A percentile compares a stretch with the other conserved stretches of the same genome.
phyloP scores from a whole-genome alignment of 805 yeast species.

The Nematodospora valgi region DNA sequence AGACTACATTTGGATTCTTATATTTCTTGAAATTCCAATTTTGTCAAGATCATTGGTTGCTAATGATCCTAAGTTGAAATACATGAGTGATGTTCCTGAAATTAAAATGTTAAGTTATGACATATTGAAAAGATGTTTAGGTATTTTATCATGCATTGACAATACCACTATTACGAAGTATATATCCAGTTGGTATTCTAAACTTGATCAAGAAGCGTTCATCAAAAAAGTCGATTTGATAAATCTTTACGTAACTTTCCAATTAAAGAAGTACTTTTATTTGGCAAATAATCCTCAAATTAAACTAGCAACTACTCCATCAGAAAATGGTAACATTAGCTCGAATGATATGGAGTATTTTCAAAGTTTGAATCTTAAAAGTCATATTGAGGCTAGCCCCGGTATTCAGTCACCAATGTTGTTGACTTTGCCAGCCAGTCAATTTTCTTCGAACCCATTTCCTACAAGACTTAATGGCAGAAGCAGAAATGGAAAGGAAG shows the following conservation, averaged over 20 bases:
- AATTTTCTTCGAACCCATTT: constrained; percentile 5
- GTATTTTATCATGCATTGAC: constrained; percentile 56
- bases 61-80: constrained; percentile 12
- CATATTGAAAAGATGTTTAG: constrained; percentile 63
- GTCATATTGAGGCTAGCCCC: constrained; percentile 6
- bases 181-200: constrained; percentile 56
- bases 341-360: constrained; percentile 18
- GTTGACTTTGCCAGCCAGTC: constrained; percentile 10
- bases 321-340: constrained; percentile 3
- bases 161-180: constrained; percentile 33
- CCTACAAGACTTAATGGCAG: constrained; percentile 11
- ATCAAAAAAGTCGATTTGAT: constrained; percentile 57
- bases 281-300: constrained; percentile 26
- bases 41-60: constrained; percentile 46
- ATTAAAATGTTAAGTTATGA: constrained; percentile 61
- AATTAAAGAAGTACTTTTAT: constrained; percentile 54
- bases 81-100: constrained; percentile 45
- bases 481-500: constrained; percentile 12
- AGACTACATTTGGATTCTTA: constrained; percentile 56
- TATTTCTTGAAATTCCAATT: constrained; percentile 67
- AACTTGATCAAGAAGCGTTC: constrained; percentile 42
- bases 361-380: constrained; percentile 18
- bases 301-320: constrained; percentile 1
- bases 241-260: constrained; percentile 77
- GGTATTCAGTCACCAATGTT: constrained; percentile 1